phyloP scores from a whole-genome alignment of 805 yeast species.

The Saccharomycopsis sp. region DNA sequence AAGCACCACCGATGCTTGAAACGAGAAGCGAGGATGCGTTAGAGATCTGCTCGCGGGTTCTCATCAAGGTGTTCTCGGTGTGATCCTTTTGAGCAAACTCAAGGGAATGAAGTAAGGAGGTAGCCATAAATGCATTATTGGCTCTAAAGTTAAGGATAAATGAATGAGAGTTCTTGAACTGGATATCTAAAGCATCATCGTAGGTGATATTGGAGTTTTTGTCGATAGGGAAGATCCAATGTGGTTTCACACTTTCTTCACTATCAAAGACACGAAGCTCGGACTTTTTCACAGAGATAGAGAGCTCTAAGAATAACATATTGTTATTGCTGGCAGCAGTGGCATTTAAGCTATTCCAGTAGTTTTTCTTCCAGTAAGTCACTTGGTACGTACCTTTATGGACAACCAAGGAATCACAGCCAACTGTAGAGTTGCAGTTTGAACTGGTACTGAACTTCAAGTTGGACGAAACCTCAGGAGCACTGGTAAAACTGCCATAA shows the following conservation, averaged over 20 bases:
- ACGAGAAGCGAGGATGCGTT: conserved; percentile 3
- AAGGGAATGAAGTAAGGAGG: conserved; percentile 5
- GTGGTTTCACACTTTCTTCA: conserved; percentile 13
- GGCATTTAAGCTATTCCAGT: conserved; percentile 8
- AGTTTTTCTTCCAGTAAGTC: conserved; percentile 15
- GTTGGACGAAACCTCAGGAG: not conserved
- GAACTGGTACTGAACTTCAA: conserved; percentile 3
- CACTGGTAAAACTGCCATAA: not conserved
- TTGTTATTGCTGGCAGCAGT: not conserved
- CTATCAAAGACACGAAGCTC: conserved; percentile 11
- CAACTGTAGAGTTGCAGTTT: not conserved
- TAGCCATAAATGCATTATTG: not conserved
- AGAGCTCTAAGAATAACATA: conserved; percentile 10
- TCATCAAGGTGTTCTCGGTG: conserved; percentile 14
- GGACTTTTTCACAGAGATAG: conserved; percentile 5
- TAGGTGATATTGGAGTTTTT: conserved; percentile 3
- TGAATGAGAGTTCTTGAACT: conserved; percentile 15
- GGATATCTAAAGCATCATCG: conserved; percentile 12
- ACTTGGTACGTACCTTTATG: conserved; percentile 9
- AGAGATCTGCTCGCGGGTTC: conserved; percentile 11
- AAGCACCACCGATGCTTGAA: not conserved
- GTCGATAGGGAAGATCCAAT: conserved; percentile 14
- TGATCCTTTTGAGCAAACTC: conserved; percentile 11
- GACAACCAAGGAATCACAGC: conserved; percentile 5
- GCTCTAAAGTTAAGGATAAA: conserved; percentile 9